Conservation (phyloP, 2,329 filamentous ascomycete genomes). For the Drechslera avenae region DNA sequence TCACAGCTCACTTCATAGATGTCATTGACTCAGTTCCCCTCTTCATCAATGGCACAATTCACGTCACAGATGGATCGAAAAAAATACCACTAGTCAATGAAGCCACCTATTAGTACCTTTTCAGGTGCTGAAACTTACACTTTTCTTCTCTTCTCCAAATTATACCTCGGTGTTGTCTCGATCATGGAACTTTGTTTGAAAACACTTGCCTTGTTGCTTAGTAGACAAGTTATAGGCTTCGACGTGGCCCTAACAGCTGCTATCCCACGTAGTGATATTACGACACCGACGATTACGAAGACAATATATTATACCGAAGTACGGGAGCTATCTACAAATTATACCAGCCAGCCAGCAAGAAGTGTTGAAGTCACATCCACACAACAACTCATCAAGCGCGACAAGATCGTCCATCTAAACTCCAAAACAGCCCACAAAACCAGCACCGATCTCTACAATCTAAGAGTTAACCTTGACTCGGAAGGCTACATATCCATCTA, state of each 20-base stretch:
- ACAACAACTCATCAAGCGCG: not conserved
- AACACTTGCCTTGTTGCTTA: not conserved
- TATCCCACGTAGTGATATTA: not conserved
- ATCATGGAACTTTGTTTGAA: not conserved
- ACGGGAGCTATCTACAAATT: not conserved
- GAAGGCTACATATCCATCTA: slow-evolving; percentile 11
- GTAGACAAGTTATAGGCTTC: not conserved
- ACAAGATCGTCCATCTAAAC: fast-evolving
- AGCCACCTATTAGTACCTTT: not conserved
- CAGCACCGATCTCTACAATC: slow-evolving; percentile 1
- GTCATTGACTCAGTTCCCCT: not conserved
- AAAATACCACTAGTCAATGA: not conserved
- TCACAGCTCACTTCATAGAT: not conserved
- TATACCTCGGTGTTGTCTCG: not conserved
- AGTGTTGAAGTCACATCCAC: not conserved
- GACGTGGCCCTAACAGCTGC: not conserved
- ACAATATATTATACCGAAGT: not conserved
- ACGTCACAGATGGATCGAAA: not conserved
- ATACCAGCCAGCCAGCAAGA: not conserved
- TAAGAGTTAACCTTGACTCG: not conserved
- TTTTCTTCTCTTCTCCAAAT: not conserved
- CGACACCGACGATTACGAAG: not conserved
- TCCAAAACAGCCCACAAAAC: not conserved
- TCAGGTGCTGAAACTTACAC: no score
- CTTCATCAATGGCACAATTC: not conserved